phyloP scores from a whole-genome alignment of 352 stramenopile species.

The Globisporangium acanthophoron region DNA sequence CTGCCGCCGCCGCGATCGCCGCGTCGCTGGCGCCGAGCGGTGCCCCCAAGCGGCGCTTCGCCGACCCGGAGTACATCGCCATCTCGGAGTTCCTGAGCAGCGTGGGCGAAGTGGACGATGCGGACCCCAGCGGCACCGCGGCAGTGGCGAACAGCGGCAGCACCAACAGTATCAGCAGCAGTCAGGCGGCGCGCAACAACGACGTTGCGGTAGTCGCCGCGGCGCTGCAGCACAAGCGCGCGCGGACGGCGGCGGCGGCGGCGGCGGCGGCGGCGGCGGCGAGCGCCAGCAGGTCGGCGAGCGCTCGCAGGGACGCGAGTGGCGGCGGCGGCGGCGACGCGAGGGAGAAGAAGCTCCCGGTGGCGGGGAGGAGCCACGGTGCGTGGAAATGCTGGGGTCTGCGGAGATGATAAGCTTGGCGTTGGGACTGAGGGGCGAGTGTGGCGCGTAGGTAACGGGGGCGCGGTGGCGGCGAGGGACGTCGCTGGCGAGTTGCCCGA shows the following conservation, averaged over 20 bases:
- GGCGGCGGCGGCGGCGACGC: neutral
- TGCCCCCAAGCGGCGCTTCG: slow-evolving; percentile 19
- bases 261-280: neutral
- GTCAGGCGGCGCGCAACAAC: neutral
- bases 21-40: slow-evolving; percentile 6
- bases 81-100: slow-evolving; percentile 64
- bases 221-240: slow-evolving; percentile 11
- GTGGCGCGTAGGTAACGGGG: neutral
- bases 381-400: too few species aligned
- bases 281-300: neutral
- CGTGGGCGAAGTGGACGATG: slow-evolving; percentile 62
- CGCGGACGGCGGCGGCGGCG: neutral
- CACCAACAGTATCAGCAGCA: neutral
- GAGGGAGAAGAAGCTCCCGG: neutral
- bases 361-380: neutral
- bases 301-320: neutral
- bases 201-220: neutral
- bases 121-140: slow-evolving; percentile 2
- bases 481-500: neutral
- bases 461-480: neutral
- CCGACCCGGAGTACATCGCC: slow-evolving; percentile 56
- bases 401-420: too few species aligned
- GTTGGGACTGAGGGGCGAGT: too few species aligned
- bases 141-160: neutral
- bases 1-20: slow-evolving; percentile 7